phyloP scores from a whole-genome alignment of 768 basidiomycete species.

The Auricularia cornea region DNA sequence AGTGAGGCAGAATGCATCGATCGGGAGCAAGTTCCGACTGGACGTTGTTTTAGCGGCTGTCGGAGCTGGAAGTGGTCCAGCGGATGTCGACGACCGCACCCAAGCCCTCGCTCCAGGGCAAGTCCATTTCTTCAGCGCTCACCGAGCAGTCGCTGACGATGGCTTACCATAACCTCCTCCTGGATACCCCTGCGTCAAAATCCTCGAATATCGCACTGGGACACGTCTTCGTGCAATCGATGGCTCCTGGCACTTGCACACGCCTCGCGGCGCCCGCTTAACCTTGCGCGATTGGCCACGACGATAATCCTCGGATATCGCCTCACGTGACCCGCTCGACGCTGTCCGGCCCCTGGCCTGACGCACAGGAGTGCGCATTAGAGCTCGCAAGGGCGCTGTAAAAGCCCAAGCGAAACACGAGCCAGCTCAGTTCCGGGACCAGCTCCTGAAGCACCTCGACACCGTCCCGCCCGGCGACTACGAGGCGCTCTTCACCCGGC shows the following conservation, averaged over 20 bases:
- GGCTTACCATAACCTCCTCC: too few species aligned
- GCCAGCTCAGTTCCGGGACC: conserved; percentile 87
- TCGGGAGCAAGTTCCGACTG: too few species aligned
- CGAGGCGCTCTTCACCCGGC: conserved; percentile 71
- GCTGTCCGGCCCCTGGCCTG: neutral
- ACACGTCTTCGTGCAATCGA: too few species aligned
- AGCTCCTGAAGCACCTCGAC: conserved; percentile 85
- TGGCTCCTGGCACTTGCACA: neutral
- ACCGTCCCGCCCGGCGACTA: conserved; percentile 73
- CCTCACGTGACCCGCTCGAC: too few species aligned
- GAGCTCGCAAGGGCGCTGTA: conserved; percentile 86
- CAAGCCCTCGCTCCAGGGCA: conserved; percentile 84
- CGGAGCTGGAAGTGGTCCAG: conserved; percentile 26
- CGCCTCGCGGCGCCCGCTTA: neutral
- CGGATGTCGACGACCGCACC: conserved; percentile 80
- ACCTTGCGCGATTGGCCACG: too few species aligned
- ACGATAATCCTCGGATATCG: neutral
- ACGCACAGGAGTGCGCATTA: conserved; percentile 59
- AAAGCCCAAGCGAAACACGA: conserved; percentile 94
- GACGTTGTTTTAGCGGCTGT: neutral
- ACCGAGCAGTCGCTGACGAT: neutral
- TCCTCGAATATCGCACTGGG: too few species aligned
- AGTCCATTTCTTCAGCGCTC: neutral
- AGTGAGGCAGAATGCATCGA: too few species aligned
- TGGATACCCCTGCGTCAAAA: too few species aligned